Evolutionary conservation across 805 yeast species (phyloP).

Genomic region (Suhomyces sp.): DNA sequence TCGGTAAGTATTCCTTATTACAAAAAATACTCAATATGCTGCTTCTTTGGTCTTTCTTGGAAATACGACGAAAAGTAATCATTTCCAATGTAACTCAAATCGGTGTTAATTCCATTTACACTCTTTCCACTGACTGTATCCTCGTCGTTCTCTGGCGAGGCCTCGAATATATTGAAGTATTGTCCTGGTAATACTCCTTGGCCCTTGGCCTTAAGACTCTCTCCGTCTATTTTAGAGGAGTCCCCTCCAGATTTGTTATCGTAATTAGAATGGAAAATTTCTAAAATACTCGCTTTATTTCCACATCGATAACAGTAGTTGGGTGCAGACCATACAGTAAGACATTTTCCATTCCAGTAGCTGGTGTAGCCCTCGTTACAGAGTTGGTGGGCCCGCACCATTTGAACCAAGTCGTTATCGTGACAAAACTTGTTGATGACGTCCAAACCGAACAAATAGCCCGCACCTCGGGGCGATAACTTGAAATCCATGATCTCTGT

Average conservation of each 20-base stretch:
- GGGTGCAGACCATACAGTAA: constrained; percentile 99
- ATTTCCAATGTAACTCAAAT: constrained; percentile 10
- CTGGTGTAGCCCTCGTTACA: constrained; percentile 96
- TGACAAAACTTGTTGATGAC: constrained; percentile 84
- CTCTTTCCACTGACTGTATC: constrained; percentile 45
- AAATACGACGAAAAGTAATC: constrained; percentile 29
- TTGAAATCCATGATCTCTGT: constrained; percentile 76
- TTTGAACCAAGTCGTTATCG: constrained; percentile 74
- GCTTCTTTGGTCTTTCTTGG: constrained; percentile 26
- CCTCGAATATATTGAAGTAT: constrained; percentile 91
- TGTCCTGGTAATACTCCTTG: constrained; percentile 48
- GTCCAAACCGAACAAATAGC: constrained; percentile 90
- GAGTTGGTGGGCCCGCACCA: constrained; percentile 91
- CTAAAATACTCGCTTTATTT: constrained; percentile 95
- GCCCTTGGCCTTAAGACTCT: constrained; percentile 7
- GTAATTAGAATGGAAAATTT: constrained; percentile 58
- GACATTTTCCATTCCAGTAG: constrained; percentile 84
- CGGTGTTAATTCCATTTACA: constrained; percentile 33
- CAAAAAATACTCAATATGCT: constrained; percentile 54
- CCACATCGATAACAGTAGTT: constrained; percentile 97
- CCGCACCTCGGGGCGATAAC: constrained; percentile 95
- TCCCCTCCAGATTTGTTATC: constrained; percentile 15
- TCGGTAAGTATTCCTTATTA: no score
- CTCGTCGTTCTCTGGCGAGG: constrained; percentile 88
- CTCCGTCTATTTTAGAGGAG: constrained; percentile 1